Base-by-base conservation (phyloP, 129 eudicot genomes). In the Scalesia atractyloides region DNA sequence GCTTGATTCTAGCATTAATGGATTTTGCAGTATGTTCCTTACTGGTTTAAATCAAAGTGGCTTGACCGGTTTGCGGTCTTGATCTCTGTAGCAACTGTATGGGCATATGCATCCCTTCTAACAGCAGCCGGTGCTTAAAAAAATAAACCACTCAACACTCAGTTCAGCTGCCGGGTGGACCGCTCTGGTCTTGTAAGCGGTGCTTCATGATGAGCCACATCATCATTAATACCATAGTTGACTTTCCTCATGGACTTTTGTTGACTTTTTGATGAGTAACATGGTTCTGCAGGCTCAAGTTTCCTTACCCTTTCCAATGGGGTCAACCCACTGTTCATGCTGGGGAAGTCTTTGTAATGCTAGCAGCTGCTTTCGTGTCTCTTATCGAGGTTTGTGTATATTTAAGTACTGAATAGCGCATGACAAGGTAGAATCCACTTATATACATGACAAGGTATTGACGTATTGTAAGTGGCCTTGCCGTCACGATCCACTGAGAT, bases 231-330 rank as follows among this genome's bases (percentile, higher is more conserved):
- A 59, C 53, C 72, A 68, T 34, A 33, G 12, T 47, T 46, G 34
- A 16, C 74, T 66, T 14, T 58, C 73, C 65, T 4, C 16, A 49
- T 0, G n/a, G 19, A 49, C 54, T 56, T 56, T 11, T 6, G 34
- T 69, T 69, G 44, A 58, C 58, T 24, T 72, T 19, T n/a, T 58
- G 8, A 1, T 9, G 26, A 13, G 9, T 1, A 3, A 5, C 26
- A 54, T 17, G 3, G 11, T 43, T 41, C 16, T 36, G 26, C 85
- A 95, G 99, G 99, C 82, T 95, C 65, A 87, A 81, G 61, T 80
- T 95, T 70, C 99, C 99, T 26, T 90, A 90, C 75, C 99, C 99
- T 37, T 86, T 86, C 48, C 99, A 95, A 83, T 95, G 97, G 97
- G 99, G 99, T 59, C 82, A 77, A 48, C 99, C 99, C 66, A 77